Conservation (phyloP, 1,284 basidiomycete species). For the Trametes sp. region DNA sequence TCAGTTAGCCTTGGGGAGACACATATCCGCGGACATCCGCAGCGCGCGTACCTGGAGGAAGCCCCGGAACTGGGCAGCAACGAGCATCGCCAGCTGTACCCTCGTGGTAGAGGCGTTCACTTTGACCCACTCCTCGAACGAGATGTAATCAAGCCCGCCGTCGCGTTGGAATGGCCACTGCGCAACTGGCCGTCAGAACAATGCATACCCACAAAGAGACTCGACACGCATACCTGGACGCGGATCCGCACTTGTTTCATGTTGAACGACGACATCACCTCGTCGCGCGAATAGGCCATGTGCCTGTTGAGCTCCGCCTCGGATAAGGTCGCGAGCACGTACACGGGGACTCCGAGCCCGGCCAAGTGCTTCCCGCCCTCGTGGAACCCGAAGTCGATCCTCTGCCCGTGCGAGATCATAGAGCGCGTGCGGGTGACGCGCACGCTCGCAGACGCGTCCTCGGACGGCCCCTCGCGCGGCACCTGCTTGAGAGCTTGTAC, state of each 20-base stretch:
- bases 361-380: background rate
- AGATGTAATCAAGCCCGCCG: background rate
- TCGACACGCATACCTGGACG: conserved; percentile 9
- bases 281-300: conserved; percentile 1
- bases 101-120: conserved; percentile 11
- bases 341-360: conserved; percentile 25
- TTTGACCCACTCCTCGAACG: conserved; percentile 23
- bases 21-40: background rate
- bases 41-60: conserved; percentile 23
- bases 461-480: conserved; percentile 8
- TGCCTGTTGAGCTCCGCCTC: conserved; percentile 10
- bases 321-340: conserved; percentile 22
- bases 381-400: conserved; percentile 22
- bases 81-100: conserved; percentile 22
- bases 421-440: conserved; percentile 25
- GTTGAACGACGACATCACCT: conserved; percentile 7
- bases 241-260: conserved; percentile 16
- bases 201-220: background rate
- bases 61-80: conserved; percentile 18
- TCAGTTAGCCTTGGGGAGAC: background rate
- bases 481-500: conserved; percentile 21
- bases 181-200: background rate
- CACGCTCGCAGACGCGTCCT: background rate
- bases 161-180: conserved; percentile 24
- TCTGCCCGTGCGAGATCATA: conserved; percentile 10